These are phyloP conservation scores for Phlebiopsis gigantea DNA, from an alignment of 768 basidiomycete species.

Conservation along the genomic window DNA sequence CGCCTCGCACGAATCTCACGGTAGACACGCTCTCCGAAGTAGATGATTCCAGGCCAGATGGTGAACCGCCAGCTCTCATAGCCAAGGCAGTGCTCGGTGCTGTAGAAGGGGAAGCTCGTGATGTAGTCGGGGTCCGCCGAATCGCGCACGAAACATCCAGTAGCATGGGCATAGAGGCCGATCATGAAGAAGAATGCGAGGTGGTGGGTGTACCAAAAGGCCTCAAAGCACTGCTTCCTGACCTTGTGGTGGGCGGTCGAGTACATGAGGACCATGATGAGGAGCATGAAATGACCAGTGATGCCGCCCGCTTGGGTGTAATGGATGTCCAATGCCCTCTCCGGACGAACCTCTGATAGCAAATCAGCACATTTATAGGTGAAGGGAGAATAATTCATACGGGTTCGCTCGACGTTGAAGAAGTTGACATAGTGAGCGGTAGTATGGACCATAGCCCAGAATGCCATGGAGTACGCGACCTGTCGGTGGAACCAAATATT, in stretches of 20 bases:
- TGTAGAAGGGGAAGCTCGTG: slow-evolving; percentile 79
- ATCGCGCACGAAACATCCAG: slow-evolving; percentile 94
- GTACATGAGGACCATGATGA: slow-evolving; percentile 92
- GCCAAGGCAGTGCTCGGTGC: slow-evolving; percentile 81
- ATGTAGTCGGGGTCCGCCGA: slow-evolving; percentile 67
- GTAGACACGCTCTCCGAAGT: slow-evolving; percentile 83
- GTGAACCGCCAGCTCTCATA: slow-evolving; percentile 89
- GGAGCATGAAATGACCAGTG: slow-evolving; percentile 92
- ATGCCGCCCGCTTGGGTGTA: slow-evolving; percentile 89
- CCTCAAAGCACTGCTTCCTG: slow-evolving; percentile 87
- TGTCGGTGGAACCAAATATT: slow-evolving; percentile 96
- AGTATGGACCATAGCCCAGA: slow-evolving; percentile 90
- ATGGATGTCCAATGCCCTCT: slow-evolving; percentile 78
- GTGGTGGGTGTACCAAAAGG: slow-evolving; percentile 96
- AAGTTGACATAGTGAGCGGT: slow-evolving; percentile 95
- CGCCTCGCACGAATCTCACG: slow-evolving; percentile 78
- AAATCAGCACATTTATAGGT: neutral
- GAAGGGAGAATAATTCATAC: slow-evolving; percentile 36
- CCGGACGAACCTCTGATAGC: slow-evolving; percentile 66
- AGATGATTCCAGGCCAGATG: slow-evolving; percentile 89
- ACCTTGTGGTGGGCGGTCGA: slow-evolving; percentile 87
- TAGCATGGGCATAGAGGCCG: slow-evolving; percentile 84
- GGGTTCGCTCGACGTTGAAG: slow-evolving; percentile 83
- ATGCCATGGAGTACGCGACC: slow-evolving; percentile 90
- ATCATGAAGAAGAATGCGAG: slow-evolving; percentile 94